A percentile compares a stretch with the other conserved stretches of the same genome.
Evolutionary conservation across 164 flowering plant species (phyloP).

Genomic region (Liriodendron chinense): DNA sequence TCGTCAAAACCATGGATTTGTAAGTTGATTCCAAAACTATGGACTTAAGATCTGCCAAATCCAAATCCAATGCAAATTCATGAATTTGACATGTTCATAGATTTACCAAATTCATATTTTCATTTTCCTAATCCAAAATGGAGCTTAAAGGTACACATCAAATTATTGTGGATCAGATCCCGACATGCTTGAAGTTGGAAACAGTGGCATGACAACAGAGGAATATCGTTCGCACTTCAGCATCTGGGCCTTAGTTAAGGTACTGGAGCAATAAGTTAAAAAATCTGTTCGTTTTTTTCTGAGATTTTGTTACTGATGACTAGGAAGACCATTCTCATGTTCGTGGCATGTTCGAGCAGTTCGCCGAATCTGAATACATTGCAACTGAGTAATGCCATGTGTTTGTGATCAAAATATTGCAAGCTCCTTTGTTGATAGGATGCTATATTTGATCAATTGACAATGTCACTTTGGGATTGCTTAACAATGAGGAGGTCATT

Average conservation of each 20-base stretch:
- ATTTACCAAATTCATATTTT: too few species aligned
- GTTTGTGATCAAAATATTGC: background rate
- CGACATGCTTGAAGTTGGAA: constrained; percentile 93
- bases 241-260: constrained; percentile 84
- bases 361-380: background rate
- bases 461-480: constrained; percentile 34
- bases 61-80: too few species aligned
- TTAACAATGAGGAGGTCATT: constrained; percentile 70
- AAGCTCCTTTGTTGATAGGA: constrained; percentile 83
- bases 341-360: background rate
- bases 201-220: constrained; percentile 74
- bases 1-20: too few species aligned
- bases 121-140: too few species aligned
- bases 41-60: background rate
- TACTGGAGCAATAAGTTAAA: constrained; percentile 10
- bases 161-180: constrained; percentile 46
- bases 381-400: background rate
- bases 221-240: constrained; percentile 86
- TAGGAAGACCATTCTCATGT: background rate
- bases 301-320: too few species aligned
- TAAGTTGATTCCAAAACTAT: too few species aligned
- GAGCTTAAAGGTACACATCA: background rate
- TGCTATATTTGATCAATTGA: constrained; percentile 59
- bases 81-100: too few species aligned
- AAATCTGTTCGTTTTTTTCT: too few species aligned